These are phyloP conservation scores for Lasiosphaeria hispida DNA, from an alignment of 495 filamentous ascomycete genomes.

Conservation along the genomic window DNA sequence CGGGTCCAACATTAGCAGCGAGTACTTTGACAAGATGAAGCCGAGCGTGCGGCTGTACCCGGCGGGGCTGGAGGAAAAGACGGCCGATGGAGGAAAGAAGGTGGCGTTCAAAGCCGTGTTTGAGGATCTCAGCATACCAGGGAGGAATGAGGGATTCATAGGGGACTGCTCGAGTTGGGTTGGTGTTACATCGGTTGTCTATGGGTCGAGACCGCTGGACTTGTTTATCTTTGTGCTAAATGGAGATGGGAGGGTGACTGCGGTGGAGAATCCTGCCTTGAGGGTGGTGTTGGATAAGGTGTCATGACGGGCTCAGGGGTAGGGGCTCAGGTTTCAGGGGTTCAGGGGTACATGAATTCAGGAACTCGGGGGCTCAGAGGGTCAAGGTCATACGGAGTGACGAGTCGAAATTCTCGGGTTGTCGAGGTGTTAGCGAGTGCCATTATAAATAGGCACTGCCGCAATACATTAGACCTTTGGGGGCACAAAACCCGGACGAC, in stretches of 20 bases:
- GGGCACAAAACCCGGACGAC: too few species aligned
- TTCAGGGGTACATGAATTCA: too few species aligned
- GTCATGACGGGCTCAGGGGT: not conserved
- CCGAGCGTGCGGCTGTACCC: constrained; percentile 40
- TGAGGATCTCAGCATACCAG: constrained; percentile 31
- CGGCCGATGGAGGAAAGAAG: constrained; percentile 31
- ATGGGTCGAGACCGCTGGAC: constrained; percentile 38
- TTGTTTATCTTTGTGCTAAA: constrained; percentile 45
- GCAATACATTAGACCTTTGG: too few species aligned
- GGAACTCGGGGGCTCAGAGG: too few species aligned
- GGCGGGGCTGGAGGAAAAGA: constrained; percentile 34
- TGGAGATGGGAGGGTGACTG: constrained; percentile 31
- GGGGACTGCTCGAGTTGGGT: constrained; percentile 43
- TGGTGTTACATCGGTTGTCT: constrained; percentile 33
- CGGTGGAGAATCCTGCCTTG: constrained; percentile 39
- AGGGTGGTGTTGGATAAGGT: constrained; percentile 35
- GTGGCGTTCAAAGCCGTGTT: constrained; percentile 49
- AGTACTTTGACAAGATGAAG: constrained; percentile 26
- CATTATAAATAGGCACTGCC: too few species aligned
- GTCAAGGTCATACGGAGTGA: too few species aligned
- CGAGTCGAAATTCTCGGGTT: too few species aligned
- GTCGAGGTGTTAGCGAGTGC: too few species aligned
- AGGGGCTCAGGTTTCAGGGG: not conserved
- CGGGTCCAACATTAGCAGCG: constrained; percentile 24
- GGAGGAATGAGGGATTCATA: constrained; percentile 26